These are phyloP conservation scores for Lavandula angustifolia DNA, from an alignment of 257 asterid genomes.

Conservation along the genomic window DNA sequence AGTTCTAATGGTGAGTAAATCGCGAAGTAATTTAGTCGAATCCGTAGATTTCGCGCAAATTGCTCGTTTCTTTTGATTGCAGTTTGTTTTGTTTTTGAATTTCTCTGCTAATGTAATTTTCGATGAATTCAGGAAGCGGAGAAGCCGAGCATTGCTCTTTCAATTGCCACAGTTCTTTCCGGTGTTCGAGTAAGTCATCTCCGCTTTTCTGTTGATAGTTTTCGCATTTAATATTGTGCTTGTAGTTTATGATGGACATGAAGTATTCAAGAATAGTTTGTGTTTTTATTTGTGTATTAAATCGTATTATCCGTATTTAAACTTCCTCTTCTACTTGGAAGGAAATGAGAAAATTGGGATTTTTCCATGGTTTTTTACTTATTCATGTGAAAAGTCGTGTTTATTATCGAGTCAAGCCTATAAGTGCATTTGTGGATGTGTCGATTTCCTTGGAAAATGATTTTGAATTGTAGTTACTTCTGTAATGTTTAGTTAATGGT, in stretches of 20 bases:
- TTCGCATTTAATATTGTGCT: conserved; percentile 11
- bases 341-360: conserved; percentile 8
- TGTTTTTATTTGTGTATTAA: not conserved
- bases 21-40: too few species aligned
- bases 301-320: not conserved
- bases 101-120: not conserved
- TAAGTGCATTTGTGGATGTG: conserved; percentile 7
- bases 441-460: not conserved
- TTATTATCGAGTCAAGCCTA: conserved; percentile 1
- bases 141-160: conserved; percentile 90
- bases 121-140: conserved; percentile 69
- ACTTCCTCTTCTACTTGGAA: not conserved
- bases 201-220: not conserved
- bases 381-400: not conserved
- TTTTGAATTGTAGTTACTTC: not conserved
- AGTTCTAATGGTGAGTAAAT: conserved; percentile 37
- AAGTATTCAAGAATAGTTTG: not conserved
- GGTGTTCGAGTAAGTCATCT: conserved; percentile 61
- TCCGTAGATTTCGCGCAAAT: not conserved
- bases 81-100: not conserved
- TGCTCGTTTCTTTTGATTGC: not conserved
- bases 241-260: not conserved
- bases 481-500: not conserved
- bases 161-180: conserved; percentile 79
- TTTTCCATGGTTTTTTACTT: not conserved